Percentiles rank a stretch among this genome's conserved stretches.
These are phyloP conservation scores for Agapanthus africanus DNA, from an alignment of 106 monocot genomes.

Conservation along the genomic window DNA sequence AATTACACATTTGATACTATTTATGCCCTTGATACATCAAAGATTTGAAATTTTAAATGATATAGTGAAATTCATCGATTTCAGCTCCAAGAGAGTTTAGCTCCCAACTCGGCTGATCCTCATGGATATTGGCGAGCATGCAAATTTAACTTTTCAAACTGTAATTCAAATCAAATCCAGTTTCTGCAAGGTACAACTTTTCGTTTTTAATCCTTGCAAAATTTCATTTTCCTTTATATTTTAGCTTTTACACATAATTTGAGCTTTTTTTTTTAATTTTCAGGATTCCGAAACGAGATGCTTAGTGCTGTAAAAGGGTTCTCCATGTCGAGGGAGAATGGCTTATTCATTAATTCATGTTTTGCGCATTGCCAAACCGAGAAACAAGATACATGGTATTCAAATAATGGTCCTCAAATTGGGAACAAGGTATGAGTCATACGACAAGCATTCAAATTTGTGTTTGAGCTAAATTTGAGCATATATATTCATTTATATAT, in stretches of 20 bases:
- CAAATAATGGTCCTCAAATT: constrained; percentile 34
- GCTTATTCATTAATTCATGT: constrained; percentile 68
- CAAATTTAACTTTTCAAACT: constrained; percentile 31
- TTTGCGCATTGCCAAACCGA: constrained; percentile 67
- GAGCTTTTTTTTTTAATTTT: background rate
- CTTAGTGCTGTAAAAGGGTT: constrained; percentile 28
- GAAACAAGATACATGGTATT: constrained; percentile 55
- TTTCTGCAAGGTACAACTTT: constrained; percentile 69
- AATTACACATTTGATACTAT: too few relatives aligned
- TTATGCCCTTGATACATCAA: too few relatives aligned
- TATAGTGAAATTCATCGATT: too few relatives aligned
- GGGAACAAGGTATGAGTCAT: constrained; percentile 36
- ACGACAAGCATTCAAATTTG: background rate
- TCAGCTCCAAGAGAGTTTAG: constrained; percentile 60
- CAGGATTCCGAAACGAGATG: constrained; percentile 55
- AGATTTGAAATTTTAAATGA: too few relatives aligned
- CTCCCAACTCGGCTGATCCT: constrained; percentile 46
- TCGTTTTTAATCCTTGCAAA: background rate
- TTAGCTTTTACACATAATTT: background rate
- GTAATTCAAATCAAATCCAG: constrained; percentile 42
- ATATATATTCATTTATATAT: too few relatives aligned
- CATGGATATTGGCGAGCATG: constrained; percentile 51
- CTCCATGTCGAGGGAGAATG: constrained; percentile 31
- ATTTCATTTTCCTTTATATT: background rate
- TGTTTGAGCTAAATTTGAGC: too few relatives aligned